Evolutionary conservation across 2,329 filamentous ascomycete species (phyloP), one percentile per base, ranked within the genome.

Genomic region (Penicillium janthinellum): DNA sequence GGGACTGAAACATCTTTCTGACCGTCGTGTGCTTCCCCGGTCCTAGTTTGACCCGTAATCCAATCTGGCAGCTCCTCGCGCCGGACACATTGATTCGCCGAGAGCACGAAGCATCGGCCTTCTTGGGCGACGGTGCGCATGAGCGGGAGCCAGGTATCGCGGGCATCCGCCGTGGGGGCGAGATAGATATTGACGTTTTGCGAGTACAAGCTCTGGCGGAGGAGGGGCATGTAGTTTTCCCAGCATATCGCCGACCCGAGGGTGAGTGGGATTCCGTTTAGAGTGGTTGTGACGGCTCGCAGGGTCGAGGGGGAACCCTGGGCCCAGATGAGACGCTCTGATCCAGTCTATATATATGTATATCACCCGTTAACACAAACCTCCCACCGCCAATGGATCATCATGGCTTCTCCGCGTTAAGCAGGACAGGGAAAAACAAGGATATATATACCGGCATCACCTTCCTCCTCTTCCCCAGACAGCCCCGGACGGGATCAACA

Each of bases 141-240:
- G 15, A 96, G 79, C 0, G 86, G 79, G 28, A 91, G 77, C 93
- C 93, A 97, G 0, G 90, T 87, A 69, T 94, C 90, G 60, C 92
- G 83, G 20, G 83, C 86, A 77, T 97, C 93, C 0, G 93, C 93
- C 1, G 93, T 96, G 0, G 93, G 93, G 0, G 92, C 92, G 2
- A 96, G 85, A 76, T 94, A 97, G 14, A 97, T 79, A 74, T 96
- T 96, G 69, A 96, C 87, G 70, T 96, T 96, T 75, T 97, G 93
- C 2, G 86, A 83, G 75, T 97, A 97, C 34, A 97, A 81, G 7
- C 87, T 84, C 73, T 96, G 90, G 20, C 93, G 85, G 6, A 96
- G 81, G 15, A 96, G 80, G 0, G 93, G 93, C 92, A 96, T 96
- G 78, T 94, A 96, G 75, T 91, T 96, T 75, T 97, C 93, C 93